Evolutionary conservation across 306 rosid genomes (phyloP).

Genomic region (Luffa aegyptiaca): DNA sequence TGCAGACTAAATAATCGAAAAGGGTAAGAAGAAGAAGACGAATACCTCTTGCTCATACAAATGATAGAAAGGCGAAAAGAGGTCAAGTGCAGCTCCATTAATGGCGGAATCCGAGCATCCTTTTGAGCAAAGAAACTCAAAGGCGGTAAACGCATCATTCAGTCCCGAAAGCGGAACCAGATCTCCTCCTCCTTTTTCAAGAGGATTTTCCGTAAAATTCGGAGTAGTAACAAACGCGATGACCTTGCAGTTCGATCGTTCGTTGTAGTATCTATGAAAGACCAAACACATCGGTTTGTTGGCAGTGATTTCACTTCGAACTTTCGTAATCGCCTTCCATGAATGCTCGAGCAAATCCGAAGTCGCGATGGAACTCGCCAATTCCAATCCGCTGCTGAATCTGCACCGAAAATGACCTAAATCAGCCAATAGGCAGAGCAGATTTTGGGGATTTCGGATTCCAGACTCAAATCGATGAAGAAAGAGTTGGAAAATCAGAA

Average conservation of each 20-base stretch:
- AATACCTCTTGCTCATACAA: slow-evolving; percentile 22
- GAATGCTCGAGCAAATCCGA: slow-evolving; percentile 23
- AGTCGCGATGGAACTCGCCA: slow-evolving; percentile 19
- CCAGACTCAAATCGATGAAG: not conserved
- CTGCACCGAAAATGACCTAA: slow-evolving; percentile 17
- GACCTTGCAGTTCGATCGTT: slow-evolving; percentile 3
- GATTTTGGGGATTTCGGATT: not conserved
- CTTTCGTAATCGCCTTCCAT: slow-evolving; percentile 17
- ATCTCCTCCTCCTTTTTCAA: not conserved
- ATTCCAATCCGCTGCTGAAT: slow-evolving; percentile 40
- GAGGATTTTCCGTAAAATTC: not conserved
- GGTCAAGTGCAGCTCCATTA: slow-evolving; percentile 17
- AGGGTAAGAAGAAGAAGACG: not conserved
- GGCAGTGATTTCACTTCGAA: not conserved
- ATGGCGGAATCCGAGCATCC: slow-evolving; percentile 13
- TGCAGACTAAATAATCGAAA: not conserved
- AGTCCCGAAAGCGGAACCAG: slow-evolving; percentile 20
- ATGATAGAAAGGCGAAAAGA: slow-evolving; percentile 1
- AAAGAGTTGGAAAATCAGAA: too few relatives aligned
- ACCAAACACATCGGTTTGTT: not conserved
- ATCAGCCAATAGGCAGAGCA: not conserved
- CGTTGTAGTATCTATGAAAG: not conserved
- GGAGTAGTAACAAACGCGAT: slow-evolving; percentile 32
- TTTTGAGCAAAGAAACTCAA: slow-evolving; percentile 34
- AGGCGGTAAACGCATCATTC: slow-evolving; percentile 12